Evolutionary conservation across 2,329 filamentous ascomycete species (phyloP).

Genomic region (Dryadomyces quercus-mongolicae): DNA sequence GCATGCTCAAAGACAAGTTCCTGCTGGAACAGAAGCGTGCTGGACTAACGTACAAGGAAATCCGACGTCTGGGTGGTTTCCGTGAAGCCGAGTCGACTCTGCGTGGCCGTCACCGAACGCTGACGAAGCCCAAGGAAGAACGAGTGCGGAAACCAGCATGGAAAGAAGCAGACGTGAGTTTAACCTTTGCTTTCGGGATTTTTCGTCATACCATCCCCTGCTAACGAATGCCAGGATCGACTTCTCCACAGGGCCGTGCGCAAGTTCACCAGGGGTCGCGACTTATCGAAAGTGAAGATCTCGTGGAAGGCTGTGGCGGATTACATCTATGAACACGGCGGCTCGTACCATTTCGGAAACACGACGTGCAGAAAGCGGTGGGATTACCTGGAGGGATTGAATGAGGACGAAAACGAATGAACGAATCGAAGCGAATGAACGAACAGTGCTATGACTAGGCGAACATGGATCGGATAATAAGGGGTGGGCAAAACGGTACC

Average conservation of each 20-base stretch:
- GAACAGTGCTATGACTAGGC: too few relatives aligned
- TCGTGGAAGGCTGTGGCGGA: conserved; percentile 46
- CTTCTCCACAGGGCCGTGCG: conserved; percentile 32
- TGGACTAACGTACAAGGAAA: conserved; percentile 54
- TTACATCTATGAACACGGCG: conserved; percentile 38
- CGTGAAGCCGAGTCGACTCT: conserved; percentile 60
- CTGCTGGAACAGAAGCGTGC: conserved; percentile 40
- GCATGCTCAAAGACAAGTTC: conserved; percentile 28
- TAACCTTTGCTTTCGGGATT: neutral
- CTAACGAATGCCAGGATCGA: conserved; percentile 22
- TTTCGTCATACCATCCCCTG: neutral
- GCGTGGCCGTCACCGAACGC: conserved; percentile 51
- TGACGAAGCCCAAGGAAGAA: conserved; percentile 51
- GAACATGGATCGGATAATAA: too few relatives aligned
- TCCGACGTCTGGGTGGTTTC: conserved; percentile 41
- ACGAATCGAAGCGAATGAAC: too few relatives aligned
- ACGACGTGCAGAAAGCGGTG: conserved; percentile 48
- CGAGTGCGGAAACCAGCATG: conserved; percentile 56
- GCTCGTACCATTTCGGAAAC: conserved; percentile 46
- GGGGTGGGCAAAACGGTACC: too few relatives aligned
- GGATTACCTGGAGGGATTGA: conserved; percentile 25
- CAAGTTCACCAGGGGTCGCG: conserved; percentile 17
- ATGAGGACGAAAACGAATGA: neutral
- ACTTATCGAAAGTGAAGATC: conserved; percentile 24
- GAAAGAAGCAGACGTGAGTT: conserved; percentile 50